Conservation (phyloP, 2,329 filamentous ascomycete species). For the Phialophora tarda region DNA sequence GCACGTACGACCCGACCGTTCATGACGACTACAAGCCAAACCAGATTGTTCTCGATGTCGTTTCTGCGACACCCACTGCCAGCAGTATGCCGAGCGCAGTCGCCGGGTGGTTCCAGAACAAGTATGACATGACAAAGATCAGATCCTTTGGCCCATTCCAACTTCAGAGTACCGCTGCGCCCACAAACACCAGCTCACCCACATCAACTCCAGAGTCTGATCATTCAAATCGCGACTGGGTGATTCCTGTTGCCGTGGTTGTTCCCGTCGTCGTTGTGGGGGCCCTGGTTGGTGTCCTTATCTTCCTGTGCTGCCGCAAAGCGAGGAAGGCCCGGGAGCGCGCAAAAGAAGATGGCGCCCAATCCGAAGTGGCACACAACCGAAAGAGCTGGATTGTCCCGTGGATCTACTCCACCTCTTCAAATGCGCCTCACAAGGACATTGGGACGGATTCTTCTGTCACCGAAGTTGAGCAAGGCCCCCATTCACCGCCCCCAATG, state of each 20-base stretch:
- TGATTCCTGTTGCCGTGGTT: constrained; percentile 66
- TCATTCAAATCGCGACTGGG: constrained; percentile 39
- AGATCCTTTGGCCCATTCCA: constrained; percentile 63
- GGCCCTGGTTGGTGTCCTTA: constrained; percentile 57
- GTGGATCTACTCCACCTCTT: constrained; percentile 23
- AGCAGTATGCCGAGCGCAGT: constrained; percentile 38
- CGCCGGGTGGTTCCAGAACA: constrained; percentile 61
- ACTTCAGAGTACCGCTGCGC: not conserved
- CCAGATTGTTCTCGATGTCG: constrained; percentile 38
- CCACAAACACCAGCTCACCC: not conserved
- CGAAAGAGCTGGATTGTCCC: constrained; percentile 20
- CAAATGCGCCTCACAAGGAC: constrained; percentile 18
- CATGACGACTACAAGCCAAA: constrained; percentile 41
- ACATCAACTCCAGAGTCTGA: constrained; percentile 1
- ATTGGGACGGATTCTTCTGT: constrained; percentile 25
- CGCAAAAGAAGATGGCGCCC: not conserved
- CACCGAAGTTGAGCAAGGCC: constrained; percentile 24
- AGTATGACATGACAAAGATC: constrained; percentile 61
- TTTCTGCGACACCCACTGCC: constrained; percentile 42
- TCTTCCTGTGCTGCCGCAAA: constrained; percentile 59
- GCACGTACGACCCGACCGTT: constrained; percentile 41
- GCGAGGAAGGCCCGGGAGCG: constrained; percentile 1
- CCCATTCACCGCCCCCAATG: constrained; percentile 15
- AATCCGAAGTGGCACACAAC: constrained; percentile 3
- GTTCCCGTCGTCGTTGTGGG: constrained; percentile 64